Evolutionary conservation across 768 basidiomycete genomes (phyloP), one percentile per base, ranked within the genome.

Genomic region (Clavulina sp.): DNA sequence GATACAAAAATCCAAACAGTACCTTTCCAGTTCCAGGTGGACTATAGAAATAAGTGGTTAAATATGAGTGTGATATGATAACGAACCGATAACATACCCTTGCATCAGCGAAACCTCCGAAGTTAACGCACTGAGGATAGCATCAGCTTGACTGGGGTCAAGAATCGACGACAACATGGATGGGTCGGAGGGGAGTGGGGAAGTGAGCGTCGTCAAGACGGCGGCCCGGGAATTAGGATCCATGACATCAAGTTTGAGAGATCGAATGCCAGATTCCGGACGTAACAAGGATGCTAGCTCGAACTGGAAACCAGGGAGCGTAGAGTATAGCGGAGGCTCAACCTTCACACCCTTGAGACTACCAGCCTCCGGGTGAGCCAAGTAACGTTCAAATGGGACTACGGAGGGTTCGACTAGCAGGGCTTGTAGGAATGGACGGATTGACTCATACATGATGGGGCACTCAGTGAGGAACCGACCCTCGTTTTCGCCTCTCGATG

Each of bases 11-110:
- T 13, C 19, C 16, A n/a, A 1, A 21, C 5, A 29, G 28, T 41
- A 79, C 79, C 72, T 84, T 84, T 55, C 83, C 84, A 0, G 83
- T 84, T 1, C 83, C 84, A 1, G 83, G 84, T 24, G 83, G 83
- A 41, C 81, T 81, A 4, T 29, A 24, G 3, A 24, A 16, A 46
- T 23, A 46, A 23, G 43, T 13, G n/a, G n/a, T 7, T 46, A 7
- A 46, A 46, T 16, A 33, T 26, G 48, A 49, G 31, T 16, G 29
- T 24, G 48, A 18, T 6, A 5, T 23, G 16, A 16, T 7, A 13
- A 46, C 9, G 9, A 46, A 46, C 18, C 38, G 5, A 41, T 28
- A 18, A 0, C 66, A 41, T 50, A 82, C 78, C 84, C 84, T 64
- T 86, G 82, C 34, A 87, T 80, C 44, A 86, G 62, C 0, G 74